Evolutionary conservation across 2,329 filamentous ascomycete species (phyloP), one percentile per base, ranked within the genome.

Genomic region (Dryadomyces sulphureus): DNA sequence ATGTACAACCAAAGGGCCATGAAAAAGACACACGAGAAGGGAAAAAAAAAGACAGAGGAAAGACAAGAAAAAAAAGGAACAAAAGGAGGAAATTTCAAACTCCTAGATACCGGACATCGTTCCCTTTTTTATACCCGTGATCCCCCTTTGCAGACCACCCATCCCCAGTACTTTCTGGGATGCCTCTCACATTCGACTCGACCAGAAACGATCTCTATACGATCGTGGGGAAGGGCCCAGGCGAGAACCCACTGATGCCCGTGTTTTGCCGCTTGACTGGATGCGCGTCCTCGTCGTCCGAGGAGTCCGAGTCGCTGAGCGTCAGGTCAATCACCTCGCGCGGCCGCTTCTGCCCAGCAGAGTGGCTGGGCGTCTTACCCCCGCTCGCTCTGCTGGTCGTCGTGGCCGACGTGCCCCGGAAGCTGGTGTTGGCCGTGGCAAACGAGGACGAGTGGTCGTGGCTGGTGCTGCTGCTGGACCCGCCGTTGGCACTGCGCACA

Each of bases 271-370:
- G 65, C 59, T 78, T 77, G 5, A 60, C 50, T 1, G 69, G 62
- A 8, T 67, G 68, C 27, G 63, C 62, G 3, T 63, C 32, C 5
- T 42, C 48, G 20, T 54, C 52, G 22, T 70, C 68, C n/a, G n/a
- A n/a, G n/a, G n/a, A n/a, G 35, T 74, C 70, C 39, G 76, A 71
- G 45, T 75, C 73, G 41, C 70, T 75, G 7, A 75, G 57, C 1
- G 75, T 79, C 50, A 80, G 59, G 53, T 79, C 76, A 50, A 79
- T 78, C 2, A 79, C 68, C 39, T 73, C 67, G 3, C 64, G 62
- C 1, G 67, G 63, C 20, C 73, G 66, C 57, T 77, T 77, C 27
- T 30, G 27, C 20, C 32, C 43, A 8, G 43, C n/a, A 14, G 25
- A 22, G 1, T 49, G 47, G 11, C 49, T 50, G 6, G 38, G 41